Percentiles rank a stretch among this genome's conserved stretches.
phyloP scores from a whole-genome alignment of 768 basidiomycete genomes.

The Termitomyces sp. region DNA sequence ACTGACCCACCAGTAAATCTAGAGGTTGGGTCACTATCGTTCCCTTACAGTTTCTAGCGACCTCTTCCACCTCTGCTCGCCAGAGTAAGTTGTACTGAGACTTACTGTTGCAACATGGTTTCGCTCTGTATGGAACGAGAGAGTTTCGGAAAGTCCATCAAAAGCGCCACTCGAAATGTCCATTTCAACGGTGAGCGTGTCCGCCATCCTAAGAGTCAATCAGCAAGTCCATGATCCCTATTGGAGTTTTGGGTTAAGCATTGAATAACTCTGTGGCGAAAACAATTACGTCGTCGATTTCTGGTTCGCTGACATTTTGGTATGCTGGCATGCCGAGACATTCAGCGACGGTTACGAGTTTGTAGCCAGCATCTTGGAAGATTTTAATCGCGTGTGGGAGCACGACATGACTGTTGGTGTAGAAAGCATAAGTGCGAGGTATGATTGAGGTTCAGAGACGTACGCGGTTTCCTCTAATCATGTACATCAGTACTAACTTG shows the following conservation, averaged over 20 bases:
- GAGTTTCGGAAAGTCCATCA: not conserved
- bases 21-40: not conserved
- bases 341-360: slow-evolving; percentile 37
- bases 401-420: slow-evolving; percentile 14
- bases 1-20: not conserved
- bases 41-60: no score
- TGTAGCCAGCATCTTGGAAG: slow-evolving; percentile 30
- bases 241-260: not conserved
- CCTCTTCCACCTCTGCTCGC: not conserved
- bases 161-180: not conserved
- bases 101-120: no score
- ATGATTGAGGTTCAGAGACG: not conserved
- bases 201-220: not conserved
- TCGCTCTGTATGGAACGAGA: not conserved
- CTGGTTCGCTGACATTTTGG: slow-evolving; percentile 14
- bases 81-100: not conserved
- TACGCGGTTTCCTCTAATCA: slow-evolving; percentile 2
- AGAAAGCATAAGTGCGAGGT: no score
- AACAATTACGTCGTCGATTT: slow-evolving; percentile 1
- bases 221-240: slow-evolving; percentile 9
- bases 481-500: slow-evolving; percentile 3
- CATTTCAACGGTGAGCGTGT: not conserved
- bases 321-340: slow-evolving; percentile 34
- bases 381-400: slow-evolving; percentile 27
- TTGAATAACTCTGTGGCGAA: no score